Evolutionary conservation across 257 asterid species (phyloP).

Genomic region (Linaria vulgaris): DNA sequence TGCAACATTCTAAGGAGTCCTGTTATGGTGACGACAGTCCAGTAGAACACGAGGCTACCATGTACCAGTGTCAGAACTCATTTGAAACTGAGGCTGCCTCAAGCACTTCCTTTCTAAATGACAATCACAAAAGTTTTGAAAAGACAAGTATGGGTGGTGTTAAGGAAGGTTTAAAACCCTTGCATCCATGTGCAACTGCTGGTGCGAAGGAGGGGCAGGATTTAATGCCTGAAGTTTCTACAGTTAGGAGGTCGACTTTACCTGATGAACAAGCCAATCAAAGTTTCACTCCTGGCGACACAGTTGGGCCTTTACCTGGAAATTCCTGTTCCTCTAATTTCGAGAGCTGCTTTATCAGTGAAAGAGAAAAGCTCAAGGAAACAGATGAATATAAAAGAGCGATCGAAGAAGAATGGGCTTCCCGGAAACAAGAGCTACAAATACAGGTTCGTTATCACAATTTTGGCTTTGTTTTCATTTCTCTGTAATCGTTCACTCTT

Average conservation of each 20-base stretch:
- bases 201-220: slow-evolving; percentile 11
- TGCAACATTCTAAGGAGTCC: slow-evolving; percentile 12
- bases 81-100: slow-evolving; percentile 24
- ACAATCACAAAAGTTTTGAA: slow-evolving; percentile 18
- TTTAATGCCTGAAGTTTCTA: slow-evolving; percentile 25
- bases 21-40: slow-evolving; percentile 25
- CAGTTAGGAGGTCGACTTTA: slow-evolving; percentile 15
- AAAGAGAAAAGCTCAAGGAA: slow-evolving; percentile 79
- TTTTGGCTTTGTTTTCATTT: slow-evolving; percentile 16
- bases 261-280: slow-evolving; percentile 4
- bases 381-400: slow-evolving; percentile 84
- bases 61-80: slow-evolving; percentile 17
- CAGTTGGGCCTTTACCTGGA: slow-evolving; percentile 25
- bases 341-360: slow-evolving; percentile 40
- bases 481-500: not conserved
- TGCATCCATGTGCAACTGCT: slow-evolving; percentile 20
- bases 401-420: slow-evolving; percentile 76
- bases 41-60: slow-evolving; percentile 23
- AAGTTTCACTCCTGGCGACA: slow-evolving; percentile 5
- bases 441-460: slow-evolving; percentile 57
- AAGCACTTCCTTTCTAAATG: slow-evolving; percentile 12
- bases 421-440: slow-evolving; percentile 56
- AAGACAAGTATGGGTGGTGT: slow-evolving; percentile 16
- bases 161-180: slow-evolving; percentile 17
- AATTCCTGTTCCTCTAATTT: slow-evolving; percentile 15